Base-by-base conservation (phyloP, 129 eudicot genomes). In the Escallonia rubra region DNA sequence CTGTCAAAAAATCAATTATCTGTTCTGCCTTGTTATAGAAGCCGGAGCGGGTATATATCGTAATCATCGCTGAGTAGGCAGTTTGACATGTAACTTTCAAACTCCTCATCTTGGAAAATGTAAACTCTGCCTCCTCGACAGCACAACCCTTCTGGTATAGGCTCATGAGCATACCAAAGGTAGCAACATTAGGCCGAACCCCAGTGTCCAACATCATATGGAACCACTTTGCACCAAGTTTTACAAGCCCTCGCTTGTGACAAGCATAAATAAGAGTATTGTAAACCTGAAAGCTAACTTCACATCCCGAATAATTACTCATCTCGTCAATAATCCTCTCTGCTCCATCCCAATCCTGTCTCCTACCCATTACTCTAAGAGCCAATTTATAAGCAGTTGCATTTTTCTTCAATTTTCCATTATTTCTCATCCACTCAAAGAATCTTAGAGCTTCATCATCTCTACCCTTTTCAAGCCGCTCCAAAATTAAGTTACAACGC, bases 11-110 rank as follows among this genome's bases (percentile, higher is more conserved):
- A 43, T 70, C 66, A 52, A 93, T 83, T 39, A 89, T 65, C 38
- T 69, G 80, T 70, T 93, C 90, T 4, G 96, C 96, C 74, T 86
- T 84, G 5, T 76, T 72, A 71, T 84, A 68, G 67, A 82, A 80
- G 23, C 90, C 92, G 65, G 79, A 42, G 53, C 98, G 91, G 2
- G 96, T 89, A 70, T 93, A 93, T 65, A 93, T 83, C 3, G 96
- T 93, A 62, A 93, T 84, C 98, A 93, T 89, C 51, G 98, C 74
- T 5, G 98, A 93, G 73, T 93, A 93, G 6, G 98, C 98, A 63
- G 80, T 80, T 50, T 80, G 79, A 60, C 98, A 93, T 13, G 43
- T 68, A 14, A 93, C 61, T 14, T 54, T 66, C 14, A 78, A 64
- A 34, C 66, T 72, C 80, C 95, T 80, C 98, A 93, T 93, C 23